Percentiles rank a stretch among this genome's conserved stretches.
phyloP scores from a whole-genome alignment of 495 filamentous ascomycete genomes.

The Aspergillus funiculosus region DNA sequence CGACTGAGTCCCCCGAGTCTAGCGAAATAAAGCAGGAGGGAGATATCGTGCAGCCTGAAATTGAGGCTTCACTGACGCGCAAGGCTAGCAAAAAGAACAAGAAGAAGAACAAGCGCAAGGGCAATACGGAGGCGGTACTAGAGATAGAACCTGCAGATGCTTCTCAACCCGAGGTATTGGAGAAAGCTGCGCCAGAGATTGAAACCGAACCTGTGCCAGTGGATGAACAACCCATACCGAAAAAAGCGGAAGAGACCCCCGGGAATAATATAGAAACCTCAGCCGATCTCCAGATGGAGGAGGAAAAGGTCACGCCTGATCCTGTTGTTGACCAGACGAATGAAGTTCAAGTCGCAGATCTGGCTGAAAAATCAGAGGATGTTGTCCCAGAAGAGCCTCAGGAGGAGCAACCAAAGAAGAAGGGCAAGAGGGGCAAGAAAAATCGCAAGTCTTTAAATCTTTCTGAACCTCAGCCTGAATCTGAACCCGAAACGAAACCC shows the following conservation, averaged over 20 bases:
- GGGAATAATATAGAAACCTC: background rate
- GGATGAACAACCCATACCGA: background rate
- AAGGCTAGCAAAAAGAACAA: slow-evolving; percentile 25
- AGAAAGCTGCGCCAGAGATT: slow-evolving; percentile 12
- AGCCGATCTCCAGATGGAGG: background rate
- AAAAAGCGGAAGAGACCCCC: background rate
- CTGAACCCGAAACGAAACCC: slow-evolving; percentile 6
- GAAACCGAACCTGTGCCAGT: background rate
- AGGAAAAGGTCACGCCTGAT: background rate
- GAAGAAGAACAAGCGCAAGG: slow-evolving; percentile 33
- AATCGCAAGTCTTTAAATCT: slow-evolving; percentile 27
- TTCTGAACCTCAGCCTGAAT: slow-evolving; percentile 24
- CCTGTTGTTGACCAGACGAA: background rate
- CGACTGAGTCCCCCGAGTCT: background rate
- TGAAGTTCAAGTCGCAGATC: slow-evolving; percentile 1
- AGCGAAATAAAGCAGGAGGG: slow-evolving; percentile 9
- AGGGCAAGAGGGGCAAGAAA: slow-evolving; percentile 35
- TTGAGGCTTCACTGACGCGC: slow-evolving; percentile 12
- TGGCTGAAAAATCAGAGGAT: background rate
- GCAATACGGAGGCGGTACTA: slow-evolving; percentile 1
- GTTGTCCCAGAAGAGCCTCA: slow-evolving; percentile 9
- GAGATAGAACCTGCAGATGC: background rate
- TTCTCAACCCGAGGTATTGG: slow-evolving; percentile 24
- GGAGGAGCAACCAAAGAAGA: slow-evolving; percentile 23
- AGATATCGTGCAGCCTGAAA: slow-evolving; percentile 4